Evolutionary conservation across 345 rosid genomes (phyloP), one percentile per base, ranked within the genome.

Genomic region (Abelmoschus esculentus): DNA sequence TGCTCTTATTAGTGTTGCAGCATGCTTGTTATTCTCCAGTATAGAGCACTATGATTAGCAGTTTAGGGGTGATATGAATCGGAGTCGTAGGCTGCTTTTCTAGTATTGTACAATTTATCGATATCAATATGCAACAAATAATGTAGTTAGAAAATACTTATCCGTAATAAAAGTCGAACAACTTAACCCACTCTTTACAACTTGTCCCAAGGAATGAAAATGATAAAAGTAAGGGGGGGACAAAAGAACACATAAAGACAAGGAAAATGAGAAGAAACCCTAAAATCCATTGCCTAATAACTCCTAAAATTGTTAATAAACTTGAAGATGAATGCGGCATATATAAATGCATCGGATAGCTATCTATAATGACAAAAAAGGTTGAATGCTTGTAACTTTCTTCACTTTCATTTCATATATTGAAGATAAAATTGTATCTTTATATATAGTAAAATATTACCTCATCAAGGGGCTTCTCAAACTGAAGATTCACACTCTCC

Each of bases 401-500:
- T 61, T 61, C 26, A 34, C 42, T 61, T 61, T 32, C 7, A 7
- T 34, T 8, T 61, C 14, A 4, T 53, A 31, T 31, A 5, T 10
- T 1, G 44, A 31, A 17, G n/a, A 67, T 29, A n/a, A 49, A 49
- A 54, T 67, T 52, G 38, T n/a, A 29, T 31, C 11, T 40, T 18
- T 4, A 7, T 5, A 38, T 15, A 47, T 53, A 47, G 47, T 31
- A 6, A 57, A 70, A 22, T 18, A 62, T 73, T 79, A 91, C 99
- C 97, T 95, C 99, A 77, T 89, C 96, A 12, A 95, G 88, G 47
- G 96, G 90, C 65, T 78, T 88, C 86, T 95, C 92, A 77, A 95
- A 95, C 80, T 91, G 96, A 65, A 95, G 97, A 83, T 95, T 95
- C 36, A 95, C 85, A 72, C 93, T 95, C 83, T 95, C 99, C 15